Base-by-base conservation (phyloP, 2,329 filamentous ascomycete species). In the Alternaria triticimaculans region DNA sequence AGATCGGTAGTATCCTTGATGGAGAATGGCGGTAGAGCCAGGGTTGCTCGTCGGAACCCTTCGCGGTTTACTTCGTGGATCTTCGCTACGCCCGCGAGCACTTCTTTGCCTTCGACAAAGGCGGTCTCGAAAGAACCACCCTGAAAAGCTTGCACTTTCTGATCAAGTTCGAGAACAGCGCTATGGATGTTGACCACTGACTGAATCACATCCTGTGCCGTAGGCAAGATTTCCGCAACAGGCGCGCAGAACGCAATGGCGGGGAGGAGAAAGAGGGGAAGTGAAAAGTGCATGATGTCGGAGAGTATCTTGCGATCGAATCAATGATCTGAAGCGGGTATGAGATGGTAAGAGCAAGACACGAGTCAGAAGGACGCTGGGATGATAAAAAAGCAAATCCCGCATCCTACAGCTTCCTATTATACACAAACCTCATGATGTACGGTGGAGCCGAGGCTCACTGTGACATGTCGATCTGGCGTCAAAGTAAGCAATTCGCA, bases 11-110 rank as follows among this genome's bases (percentile, higher is more conserved):
- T 64, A 11, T 68, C 66, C 6, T 50, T 10, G 2, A 66, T 57
- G 15, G 41, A 59, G 21, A 67, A 72, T 1, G 63, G 64, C 15
- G 30, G 49, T 3, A 53, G 21, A 7, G 67, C 61, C 6, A 62
- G 37, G 11, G 66, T 46, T 10, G 67, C 69, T 43, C 69, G 67
- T 5, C 51, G 18, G 37, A 65, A 69, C 2, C 67, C 69, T 5
- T 63, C 63, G 9, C 69, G 64, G 45, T 72, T 72, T 15, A 68
- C 69, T 5, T 10, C 5, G n/a, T 72, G 67, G 25, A 72, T 67
- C 10, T 71, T 57, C 3, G 66, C 68, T n/a, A 71, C 63, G 37
- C 66, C 68, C 2, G 64, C 49, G 2, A 72, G 54, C 2, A 71
- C 60, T 3, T 65, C 63, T 23, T 60, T 69, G 23, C 66, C 65